Evolutionary conservation across 2,329 filamentous ascomycete species (phyloP), one percentile per base, ranked within the genome.

Genomic region (Cladosporium austrohemisphaericum): DNA sequence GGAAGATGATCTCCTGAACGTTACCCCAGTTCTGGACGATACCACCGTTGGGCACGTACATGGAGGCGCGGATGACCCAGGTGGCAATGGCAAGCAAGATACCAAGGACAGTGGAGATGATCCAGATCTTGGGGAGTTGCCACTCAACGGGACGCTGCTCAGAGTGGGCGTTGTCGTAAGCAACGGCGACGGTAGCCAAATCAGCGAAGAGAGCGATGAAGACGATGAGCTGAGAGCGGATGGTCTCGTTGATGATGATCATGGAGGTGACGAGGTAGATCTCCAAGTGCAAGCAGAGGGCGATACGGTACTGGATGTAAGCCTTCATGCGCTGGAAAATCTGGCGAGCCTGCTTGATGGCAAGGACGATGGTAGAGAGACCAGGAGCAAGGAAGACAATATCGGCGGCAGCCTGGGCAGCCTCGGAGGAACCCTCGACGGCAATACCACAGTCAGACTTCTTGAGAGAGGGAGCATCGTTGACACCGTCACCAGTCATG

Each of bases 81-180:
- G 85, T 89, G 53, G 75, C 85, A 36, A 79, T 64, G 49, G 85
- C 85, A 33, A 89, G 82, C 36, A 88, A 71, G 26, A 79, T 57
- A 68, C 85, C 85, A 43, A 88, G 78, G 52, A 85, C 72, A 57
- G 85, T 74, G 54, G 79, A 84, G 62, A 89, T 87, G 57, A 88
- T 77, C 85, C 85, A 88, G 65, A 88, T 88, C 77, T 88, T 89
- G 56, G 85, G 84, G 56, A 89, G 68, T 71, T 89, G 85, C 85
- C 85, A 89, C 69, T 88, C 85, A 61, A 88, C 85, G 11, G 85
- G 85, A 31, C 85, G 81, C 53, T 76, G 76, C 65, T 89, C 85
- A 61, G 82, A 87, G 72, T 87, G 82, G 38, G 85, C 85, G 66
- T 88, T 88, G 65, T 89, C 85, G 73, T 88, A 88, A 41, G 85